These are phyloP conservation scores for Trichomonas vaginalis DNA, from an alignment of 208 protist species.

Conservation along the genomic window DNA sequence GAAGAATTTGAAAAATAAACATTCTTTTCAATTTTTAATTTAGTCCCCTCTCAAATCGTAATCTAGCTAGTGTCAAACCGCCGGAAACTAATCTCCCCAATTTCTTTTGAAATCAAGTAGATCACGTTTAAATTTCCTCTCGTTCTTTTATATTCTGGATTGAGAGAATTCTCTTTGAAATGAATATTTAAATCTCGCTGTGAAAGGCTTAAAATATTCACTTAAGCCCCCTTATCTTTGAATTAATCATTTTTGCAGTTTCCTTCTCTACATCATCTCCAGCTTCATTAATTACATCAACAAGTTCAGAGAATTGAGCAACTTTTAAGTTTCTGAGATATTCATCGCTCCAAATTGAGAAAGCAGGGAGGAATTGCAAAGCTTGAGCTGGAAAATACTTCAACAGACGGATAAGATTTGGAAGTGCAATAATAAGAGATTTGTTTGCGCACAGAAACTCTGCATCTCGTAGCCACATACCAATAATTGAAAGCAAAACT, in stretches of 20 bases:
- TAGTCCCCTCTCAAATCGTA: too few species aligned
- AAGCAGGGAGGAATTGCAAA: not conserved
- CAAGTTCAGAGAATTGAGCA: not conserved
- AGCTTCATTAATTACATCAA: not conserved
- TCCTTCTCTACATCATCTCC: not conserved
- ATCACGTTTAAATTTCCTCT: too few species aligned
- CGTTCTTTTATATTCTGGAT: too few species aligned
- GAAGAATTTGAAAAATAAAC: too few species aligned
- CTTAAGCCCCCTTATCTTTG: not conserved
- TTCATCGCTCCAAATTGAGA: not conserved
- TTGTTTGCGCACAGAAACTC: not conserved
- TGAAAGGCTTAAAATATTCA: too few species aligned
- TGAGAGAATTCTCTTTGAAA: too few species aligned
- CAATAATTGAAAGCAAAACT: not conserved
- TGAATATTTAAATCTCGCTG: too few species aligned
- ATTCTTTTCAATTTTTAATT: too few species aligned
- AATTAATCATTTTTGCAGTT: not conserved
- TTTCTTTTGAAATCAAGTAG: too few species aligned
- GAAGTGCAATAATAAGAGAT: not conserved
- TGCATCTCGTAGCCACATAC: not conserved
- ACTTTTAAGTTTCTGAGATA: not conserved
- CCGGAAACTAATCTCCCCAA: too few species aligned
- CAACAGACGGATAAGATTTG: not conserved
- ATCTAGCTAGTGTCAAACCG: too few species aligned
- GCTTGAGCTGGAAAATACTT: not conserved